Evolutionary conservation across 2,329 filamentous ascomycete genomes (phyloP).

Genomic region (Aspergillus ochraceus): DNA sequence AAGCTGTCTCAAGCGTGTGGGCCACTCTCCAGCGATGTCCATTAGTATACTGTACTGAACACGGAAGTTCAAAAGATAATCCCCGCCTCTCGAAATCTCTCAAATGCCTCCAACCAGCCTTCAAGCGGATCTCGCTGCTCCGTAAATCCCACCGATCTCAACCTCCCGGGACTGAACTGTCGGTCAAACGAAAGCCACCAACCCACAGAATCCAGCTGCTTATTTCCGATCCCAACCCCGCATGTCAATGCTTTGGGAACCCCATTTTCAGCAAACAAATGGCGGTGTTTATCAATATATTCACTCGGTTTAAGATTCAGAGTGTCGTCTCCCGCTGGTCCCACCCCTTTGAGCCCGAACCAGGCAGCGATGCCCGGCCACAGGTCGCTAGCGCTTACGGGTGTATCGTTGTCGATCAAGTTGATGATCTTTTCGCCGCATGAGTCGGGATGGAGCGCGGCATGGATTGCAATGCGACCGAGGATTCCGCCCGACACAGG

Average conservation of each 20-base stretch:
- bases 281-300: conserved; percentile 28
- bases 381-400: conserved; percentile 25
- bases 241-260: conserved; percentile 23
- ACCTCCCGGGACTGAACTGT: conserved; percentile 45
- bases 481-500: conserved; percentile 29
- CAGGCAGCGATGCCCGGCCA: conserved; percentile 31
- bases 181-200: conserved; percentile 52
- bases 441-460: conserved; percentile 24
- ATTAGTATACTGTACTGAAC: no score
- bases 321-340: conserved; percentile 17
- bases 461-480: conserved; percentile 29
- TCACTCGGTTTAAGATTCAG: conserved; percentile 10
- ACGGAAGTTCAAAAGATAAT: conserved; percentile 36
- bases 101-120: conserved; percentile 44
- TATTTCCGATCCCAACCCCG: conserved; percentile 40
- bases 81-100: conserved; percentile 43
- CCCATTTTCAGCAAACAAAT: conserved; percentile 30
- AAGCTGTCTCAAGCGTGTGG: no score
- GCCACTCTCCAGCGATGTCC: no score
- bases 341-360: conserved; percentile 31
- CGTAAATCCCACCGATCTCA: conserved; percentile 42
- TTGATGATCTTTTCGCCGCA: conserved; percentile 30
- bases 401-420: conserved; percentile 24
- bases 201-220: conserved; percentile 47
- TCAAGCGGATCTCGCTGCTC: conserved; percentile 38